These are phyloP conservation scores for Phlyctochytrium bullatum DNA, from an alignment of 192 early-diverging fungal species.

Conservation along the genomic window DNA sequence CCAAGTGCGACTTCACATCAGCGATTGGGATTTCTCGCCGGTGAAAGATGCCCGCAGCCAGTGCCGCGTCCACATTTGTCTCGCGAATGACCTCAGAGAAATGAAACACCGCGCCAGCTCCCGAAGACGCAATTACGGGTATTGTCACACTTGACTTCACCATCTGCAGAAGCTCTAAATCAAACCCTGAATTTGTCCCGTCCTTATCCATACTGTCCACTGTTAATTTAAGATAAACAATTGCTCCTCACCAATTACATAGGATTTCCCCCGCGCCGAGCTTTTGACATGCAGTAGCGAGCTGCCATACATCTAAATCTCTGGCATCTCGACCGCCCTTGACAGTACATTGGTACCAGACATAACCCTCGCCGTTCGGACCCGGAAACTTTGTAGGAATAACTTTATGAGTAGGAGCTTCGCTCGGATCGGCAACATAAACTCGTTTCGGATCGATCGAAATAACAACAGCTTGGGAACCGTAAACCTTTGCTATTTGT, in stretches of 20 bases:
- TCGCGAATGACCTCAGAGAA: constrained; percentile 85
- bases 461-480: constrained; percentile 96
- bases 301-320: constrained; percentile 89
- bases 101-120: constrained; percentile 84
- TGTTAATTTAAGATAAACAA: neutral
- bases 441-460: constrained; percentile 96
- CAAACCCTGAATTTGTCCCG: constrained; percentile 97
- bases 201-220: constrained; percentile 84
- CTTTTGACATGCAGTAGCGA: constrained; percentile 81
- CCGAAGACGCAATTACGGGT: constrained; percentile 97
- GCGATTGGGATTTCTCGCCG: constrained; percentile 88
- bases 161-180: constrained; percentile 76
- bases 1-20: constrained; percentile 76
- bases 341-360: constrained; percentile 99
- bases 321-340: constrained; percentile 95
- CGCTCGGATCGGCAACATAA: constrained; percentile 76
- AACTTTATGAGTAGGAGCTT: constrained; percentile 73
- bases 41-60: constrained; percentile 99
- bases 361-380: constrained; percentile 89
- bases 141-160: constrained; percentile 81
- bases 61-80: constrained; percentile 88
- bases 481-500: constrained; percentile 91
- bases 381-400: constrained; percentile 71
- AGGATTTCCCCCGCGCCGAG: constrained; percentile 97
- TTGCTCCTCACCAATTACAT: constrained; percentile 70